Evolutionary conservation across 257 asterid genomes (phyloP), one percentile per base, ranked within the genome.

Genomic region (Solanum chilense): DNA sequence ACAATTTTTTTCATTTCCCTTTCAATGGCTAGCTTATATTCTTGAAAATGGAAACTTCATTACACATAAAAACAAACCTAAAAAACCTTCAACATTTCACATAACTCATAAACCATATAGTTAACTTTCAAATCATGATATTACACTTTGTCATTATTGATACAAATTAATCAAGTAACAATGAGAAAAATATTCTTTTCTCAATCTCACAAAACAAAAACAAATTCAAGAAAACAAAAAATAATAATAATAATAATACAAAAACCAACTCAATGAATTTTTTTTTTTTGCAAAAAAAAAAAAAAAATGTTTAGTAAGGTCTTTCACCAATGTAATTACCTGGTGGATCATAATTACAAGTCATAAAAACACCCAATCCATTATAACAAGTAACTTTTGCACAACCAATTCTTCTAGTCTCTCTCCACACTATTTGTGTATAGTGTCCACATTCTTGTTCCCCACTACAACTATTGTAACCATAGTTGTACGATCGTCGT

Each of bases 301-400:
- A 35, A 16, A 70, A 75, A 6, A 41, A 25, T 20, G 2, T 0
- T 9, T 74, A 92, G 35, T 92, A 91, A 64, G 95, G 95, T 68
- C 88, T 91, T 87, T 92, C 93, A 84, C 93, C 93, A 71, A 92
- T 86, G 85, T 89, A 92, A 62, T 92, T 92, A 18, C 95, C 93
- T 9, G 95, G 95, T 25, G 94, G 94, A 85, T 92, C 91, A 85
- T 92, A 92, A 58, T 92, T 91, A 7, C 95, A 92, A 27, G 89
- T 89, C 92, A 92, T 92, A 71, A 92, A 92, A 80, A 92, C 92
- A 3, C 94, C 94, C 14, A 85, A 86, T 0, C 90, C 93, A 56
- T 89, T 76, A 45, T n/a, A 14, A 68, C 94, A 92, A 1, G 37
- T 88, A 35, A 87, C 92, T 60, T 86, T 82, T 3, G 95, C 95